Evolutionary conservation across 371 early-diverging fungal species (phyloP), one percentile per base, ranked within the genome.

Genomic region (Mortierella sp.): DNA sequence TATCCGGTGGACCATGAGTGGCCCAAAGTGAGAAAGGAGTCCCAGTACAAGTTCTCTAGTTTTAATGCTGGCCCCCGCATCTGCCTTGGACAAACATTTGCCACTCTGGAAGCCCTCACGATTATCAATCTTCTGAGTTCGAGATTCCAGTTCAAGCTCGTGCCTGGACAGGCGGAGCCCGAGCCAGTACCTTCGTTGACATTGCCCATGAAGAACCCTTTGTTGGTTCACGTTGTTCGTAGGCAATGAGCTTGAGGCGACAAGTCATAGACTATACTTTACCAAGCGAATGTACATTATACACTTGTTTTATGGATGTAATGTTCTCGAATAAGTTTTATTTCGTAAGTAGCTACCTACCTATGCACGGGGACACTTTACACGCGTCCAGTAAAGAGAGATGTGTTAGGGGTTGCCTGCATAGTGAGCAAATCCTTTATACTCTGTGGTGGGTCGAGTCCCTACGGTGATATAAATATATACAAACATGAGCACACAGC

Each of bases 11-110:
- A 31, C 26, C 61, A 65, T 32, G 51, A 48, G 15, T 71, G 63
- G 75, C 62, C 75, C 52, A 70, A 62, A 60, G 62, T 73, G 9
- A 56, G 56, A 6, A 75, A 75, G 58, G 69, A 68, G 46, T 53
- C 61, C 2, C 56, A 65, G 50, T 70, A 41, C 62, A 78, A 78
- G 49, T 78, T 78, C 49, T 60, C 65, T 15, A 56, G 81, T 4
- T 90, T 90, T 73, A 88, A 90, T 56, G 89, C 87, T 9, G 92
- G 93, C 0, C 92, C 93, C 2, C 82, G 93, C 27, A 82, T 88
- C 21, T 92, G 91, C 58, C 72, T 91, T 23, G 90, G 85, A 0
- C 86, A 87, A 67, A 79, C 82, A 9, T 79, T 87, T 30, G 87
- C 87, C 0, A 86, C 84, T 1, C 62, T 87, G n/a, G 86, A 87